Evolutionary conservation across 257 asterid species (phyloP).

Genomic region (Salvia rosmarinus): DNA sequence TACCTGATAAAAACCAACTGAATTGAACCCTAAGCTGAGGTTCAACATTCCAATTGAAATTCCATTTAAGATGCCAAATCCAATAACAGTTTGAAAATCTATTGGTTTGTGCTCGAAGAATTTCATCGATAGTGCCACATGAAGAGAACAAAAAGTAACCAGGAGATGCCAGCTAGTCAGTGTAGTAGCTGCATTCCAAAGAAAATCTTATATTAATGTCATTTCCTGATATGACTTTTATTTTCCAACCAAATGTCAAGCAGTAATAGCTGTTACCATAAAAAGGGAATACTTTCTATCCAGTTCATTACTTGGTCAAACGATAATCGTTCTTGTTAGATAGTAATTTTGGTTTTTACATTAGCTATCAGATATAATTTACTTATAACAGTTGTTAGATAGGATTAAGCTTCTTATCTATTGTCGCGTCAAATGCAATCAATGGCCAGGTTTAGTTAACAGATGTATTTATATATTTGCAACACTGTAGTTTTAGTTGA

Average conservation of each 20-base stretch:
- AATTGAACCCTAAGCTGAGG: constrained; percentile 92
- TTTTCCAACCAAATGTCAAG: background rate
- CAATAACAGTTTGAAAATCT: constrained; percentile 65
- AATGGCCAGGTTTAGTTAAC: background rate
- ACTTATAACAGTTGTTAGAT: background rate
- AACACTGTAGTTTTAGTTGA: background rate
- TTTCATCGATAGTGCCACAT: constrained; percentile 69
- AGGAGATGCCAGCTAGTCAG: constrained; percentile 94
- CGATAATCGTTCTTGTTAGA: background rate
- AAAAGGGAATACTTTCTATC: constrained; percentile 14
- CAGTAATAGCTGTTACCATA: background rate
- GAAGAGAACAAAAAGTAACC: constrained; percentile 85
- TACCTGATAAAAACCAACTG: constrained; percentile 95
- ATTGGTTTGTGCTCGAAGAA: constrained; percentile 86
- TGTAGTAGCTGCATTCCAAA: constrained; percentile 69
- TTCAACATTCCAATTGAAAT: constrained; percentile 83
- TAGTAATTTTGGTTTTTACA: background rate
- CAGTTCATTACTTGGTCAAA: constrained; percentile 18
- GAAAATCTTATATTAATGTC: constrained; percentile 20
- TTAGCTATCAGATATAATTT: background rate
- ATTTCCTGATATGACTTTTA: background rate
- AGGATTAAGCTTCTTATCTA: background rate
- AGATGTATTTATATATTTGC: background rate
- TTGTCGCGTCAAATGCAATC: background rate
- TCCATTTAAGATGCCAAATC: constrained; percentile 87